Evolutionary conservation across 208 protist species (phyloP).

Genomic region (Willaertia magna): DNA sequence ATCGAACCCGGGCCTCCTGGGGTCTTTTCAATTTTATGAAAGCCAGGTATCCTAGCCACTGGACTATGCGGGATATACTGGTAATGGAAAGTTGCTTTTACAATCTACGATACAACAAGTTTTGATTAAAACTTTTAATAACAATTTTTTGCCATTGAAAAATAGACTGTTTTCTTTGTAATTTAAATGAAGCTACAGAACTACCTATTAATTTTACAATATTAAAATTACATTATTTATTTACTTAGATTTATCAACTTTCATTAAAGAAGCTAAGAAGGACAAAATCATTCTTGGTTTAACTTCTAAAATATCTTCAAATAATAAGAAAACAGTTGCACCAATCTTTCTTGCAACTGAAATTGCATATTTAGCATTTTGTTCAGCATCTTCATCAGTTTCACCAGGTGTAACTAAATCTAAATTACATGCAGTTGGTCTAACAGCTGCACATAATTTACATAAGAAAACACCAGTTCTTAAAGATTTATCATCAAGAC

Average conservation of each 20-base stretch:
- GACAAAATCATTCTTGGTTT: conserved; percentile 71
- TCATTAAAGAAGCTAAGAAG: conserved; percentile 42
- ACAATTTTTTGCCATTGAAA: background rate
- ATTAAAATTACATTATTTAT: background rate
- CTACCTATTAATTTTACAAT: background rate
- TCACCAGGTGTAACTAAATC: conserved; percentile 30
- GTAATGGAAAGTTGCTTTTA: background rate
- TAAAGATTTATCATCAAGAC: conserved; percentile 49
- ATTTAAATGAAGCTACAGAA: background rate
- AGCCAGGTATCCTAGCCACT: too few relatives aligned
- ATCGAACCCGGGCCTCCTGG: too few relatives aligned
- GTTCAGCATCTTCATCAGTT: conserved; percentile 29
- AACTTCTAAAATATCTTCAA: conserved; percentile 71
- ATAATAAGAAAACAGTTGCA: conserved; percentile 53
- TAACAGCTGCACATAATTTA: conserved; percentile 46
- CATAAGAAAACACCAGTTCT: conserved; percentile 36
- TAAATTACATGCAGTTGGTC: conserved; percentile 37
- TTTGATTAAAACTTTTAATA: background rate
- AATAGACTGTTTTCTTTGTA: background rate
- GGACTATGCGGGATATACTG: too few relatives aligned
- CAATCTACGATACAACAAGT: background rate
- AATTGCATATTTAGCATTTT: conserved; percentile 66
- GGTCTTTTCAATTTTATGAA: too few relatives aligned
- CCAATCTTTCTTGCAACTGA: conserved; percentile 61
- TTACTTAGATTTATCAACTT: background rate